phyloP scores from a whole-genome alignment of 371 early-diverging fungal species.

The Syncephalastrum racemosum region DNA sequence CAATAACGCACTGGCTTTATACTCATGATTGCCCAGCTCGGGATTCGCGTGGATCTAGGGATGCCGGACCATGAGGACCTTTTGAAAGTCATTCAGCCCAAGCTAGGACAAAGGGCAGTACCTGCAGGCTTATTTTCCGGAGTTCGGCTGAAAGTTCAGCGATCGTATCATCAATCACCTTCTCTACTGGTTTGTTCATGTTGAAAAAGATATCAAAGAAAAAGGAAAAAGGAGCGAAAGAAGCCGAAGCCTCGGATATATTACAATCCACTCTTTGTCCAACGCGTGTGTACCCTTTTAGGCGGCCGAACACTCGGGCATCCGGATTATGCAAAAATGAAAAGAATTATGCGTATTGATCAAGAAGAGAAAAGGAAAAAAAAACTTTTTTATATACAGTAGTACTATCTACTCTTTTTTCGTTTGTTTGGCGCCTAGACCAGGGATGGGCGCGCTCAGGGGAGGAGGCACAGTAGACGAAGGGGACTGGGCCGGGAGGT shows the following conservation, averaged over 20 bases:
- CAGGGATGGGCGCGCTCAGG: not conserved
- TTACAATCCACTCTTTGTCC: not conserved
- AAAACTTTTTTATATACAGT: not conserved
- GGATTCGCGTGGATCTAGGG: slow-evolving; percentile 63
- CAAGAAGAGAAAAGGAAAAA: too few species aligned
- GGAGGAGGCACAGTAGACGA: not conserved
- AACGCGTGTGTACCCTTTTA: not conserved
- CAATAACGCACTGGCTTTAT: slow-evolving; percentile 47
- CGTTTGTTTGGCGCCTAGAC: slow-evolving; percentile 1
- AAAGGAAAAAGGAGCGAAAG: not conserved
- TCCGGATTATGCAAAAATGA: not conserved
- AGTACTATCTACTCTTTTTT: slow-evolving; percentile 9
- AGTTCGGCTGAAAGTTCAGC: slow-evolving; percentile 38
- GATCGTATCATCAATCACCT: slow-evolving; percentile 38
- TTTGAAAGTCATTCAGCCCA: too few species aligned
- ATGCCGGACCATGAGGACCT: too few species aligned
- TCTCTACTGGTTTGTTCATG: too few species aligned
- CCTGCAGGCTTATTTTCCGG: slow-evolving; percentile 53
- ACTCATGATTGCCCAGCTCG: slow-evolving; percentile 60
- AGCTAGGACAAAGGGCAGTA: not conserved
- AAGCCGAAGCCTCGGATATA: not conserved
- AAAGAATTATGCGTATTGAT: not conserved
- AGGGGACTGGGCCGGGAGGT: slow-evolving; percentile 7
- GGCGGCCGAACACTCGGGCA: too few species aligned
- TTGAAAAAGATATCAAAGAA: too few species aligned